A percentile compares a stretch with the other conserved stretches of the same genome.
Conservation (phyloP, 1,284 basidiomycete species). For the Rhodotorula mucilaginosa region DNA sequence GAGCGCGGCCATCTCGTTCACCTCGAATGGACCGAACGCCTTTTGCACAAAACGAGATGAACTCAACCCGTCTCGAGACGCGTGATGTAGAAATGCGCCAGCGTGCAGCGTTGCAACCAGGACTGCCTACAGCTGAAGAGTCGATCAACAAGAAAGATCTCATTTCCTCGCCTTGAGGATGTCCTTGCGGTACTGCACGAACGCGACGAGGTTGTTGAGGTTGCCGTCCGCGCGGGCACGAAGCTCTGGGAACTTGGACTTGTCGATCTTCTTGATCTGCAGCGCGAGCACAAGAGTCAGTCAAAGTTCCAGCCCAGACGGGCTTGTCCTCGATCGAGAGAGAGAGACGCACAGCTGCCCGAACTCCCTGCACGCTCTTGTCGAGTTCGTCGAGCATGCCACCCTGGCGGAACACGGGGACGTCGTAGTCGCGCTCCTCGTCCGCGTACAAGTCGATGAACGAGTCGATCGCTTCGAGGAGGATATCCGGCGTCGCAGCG, state of each 20-base stretch:
- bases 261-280: slow-evolving; percentile 55
- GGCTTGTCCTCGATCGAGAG: too few relatives aligned
- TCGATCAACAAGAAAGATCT: neutral
- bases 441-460: slow-evolving; percentile 94
- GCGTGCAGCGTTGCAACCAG: too few relatives aligned
- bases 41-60: slow-evolving; percentile 7
- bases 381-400: slow-evolving; percentile 59
- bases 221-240: slow-evolving; percentile 54
- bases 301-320: too few relatives aligned
- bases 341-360: slow-evolving; percentile 58
- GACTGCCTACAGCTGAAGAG: neutral
- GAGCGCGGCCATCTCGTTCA: slow-evolving; percentile 42
- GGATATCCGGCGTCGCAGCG: slow-evolving; percentile 62
- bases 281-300: neutral
- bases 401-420: slow-evolving; percentile 66
- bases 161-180: slow-evolving; percentile 48
- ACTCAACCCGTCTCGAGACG: neutral
- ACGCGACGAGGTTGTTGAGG: slow-evolving; percentile 78
- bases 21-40: slow-evolving; percentile 21
- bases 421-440: slow-evolving; percentile 76
- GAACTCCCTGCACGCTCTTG: slow-evolving; percentile 59
- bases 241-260: slow-evolving; percentile 52
- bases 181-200: slow-evolving; percentile 75
- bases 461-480: slow-evolving; percentile 77
- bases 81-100: neutral